Conservation (phyloP, 345 rosid species). For the Eucalyptus polybractea region DNA sequence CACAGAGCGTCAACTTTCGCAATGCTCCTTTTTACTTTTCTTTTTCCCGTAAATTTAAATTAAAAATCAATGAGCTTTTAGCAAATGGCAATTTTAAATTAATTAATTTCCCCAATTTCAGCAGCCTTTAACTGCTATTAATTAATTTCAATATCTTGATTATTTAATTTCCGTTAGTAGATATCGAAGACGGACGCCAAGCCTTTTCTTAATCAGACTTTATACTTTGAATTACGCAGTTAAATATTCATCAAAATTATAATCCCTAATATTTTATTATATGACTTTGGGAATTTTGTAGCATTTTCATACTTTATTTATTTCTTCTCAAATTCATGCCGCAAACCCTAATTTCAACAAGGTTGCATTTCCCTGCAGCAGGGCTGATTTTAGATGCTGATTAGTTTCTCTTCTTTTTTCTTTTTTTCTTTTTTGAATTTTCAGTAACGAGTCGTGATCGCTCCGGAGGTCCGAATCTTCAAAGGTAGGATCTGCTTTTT, state of each 20-base stretch:
- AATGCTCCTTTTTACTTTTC: constrained; percentile 4
- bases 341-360: constrained; percentile 66
- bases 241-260: constrained; percentile 40
- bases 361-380: not conserved
- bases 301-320: constrained; percentile 21
- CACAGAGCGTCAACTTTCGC: not conserved
- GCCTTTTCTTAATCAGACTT: constrained; percentile 80
- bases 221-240: constrained; percentile 56
- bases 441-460: not conserved
- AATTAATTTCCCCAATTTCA: not conserved
- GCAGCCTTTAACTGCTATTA: not conserved
- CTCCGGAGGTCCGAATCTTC: not conserved
- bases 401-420: not conserved
- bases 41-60: not conserved
- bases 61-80: not conserved
- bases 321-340: constrained; percentile 18
- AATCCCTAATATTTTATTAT: constrained; percentile 32
- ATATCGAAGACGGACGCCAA: constrained; percentile 83
- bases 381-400: not conserved
- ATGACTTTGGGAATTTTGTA: constrained; percentile 2
- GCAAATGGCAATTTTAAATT: not conserved
- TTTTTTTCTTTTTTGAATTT: not conserved
- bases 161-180: constrained; percentile 10
- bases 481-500: not conserved
- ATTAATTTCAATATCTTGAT: not conserved